Evolutionary conservation across 805 yeast genomes (phyloP).

Genomic region (Dipodascus albidus): DNA sequence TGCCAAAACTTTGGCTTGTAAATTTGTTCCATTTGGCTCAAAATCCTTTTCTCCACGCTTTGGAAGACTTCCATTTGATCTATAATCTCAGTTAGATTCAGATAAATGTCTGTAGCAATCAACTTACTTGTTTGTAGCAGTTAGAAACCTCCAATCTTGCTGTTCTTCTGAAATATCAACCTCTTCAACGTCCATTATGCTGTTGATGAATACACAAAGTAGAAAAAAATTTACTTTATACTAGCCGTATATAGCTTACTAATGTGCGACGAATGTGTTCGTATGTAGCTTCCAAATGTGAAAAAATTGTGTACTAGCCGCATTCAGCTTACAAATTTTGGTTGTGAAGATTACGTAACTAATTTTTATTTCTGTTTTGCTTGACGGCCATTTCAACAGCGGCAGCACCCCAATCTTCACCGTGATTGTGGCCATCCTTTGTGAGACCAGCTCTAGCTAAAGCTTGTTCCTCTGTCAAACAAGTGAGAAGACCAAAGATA

Average conservation of each 20-base stretch:
- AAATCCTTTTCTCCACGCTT: conserved; percentile 79
- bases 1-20: conserved; percentile 37
- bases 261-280: neutral
- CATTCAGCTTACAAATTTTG: neutral
- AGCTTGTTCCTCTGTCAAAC: conserved; percentile 91
- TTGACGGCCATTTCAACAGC: conserved; percentile 83
- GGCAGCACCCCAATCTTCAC: conserved; percentile 98
- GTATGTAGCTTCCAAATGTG: neutral
- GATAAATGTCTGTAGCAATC: neutral
- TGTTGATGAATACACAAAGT: too few species aligned
- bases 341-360: neutral
- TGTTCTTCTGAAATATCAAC: conserved; percentile 26
- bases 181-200: conserved; percentile 9
- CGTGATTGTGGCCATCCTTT: conserved; percentile 80
- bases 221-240: too few species aligned
- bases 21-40: conserved; percentile 64
- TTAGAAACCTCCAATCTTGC: conserved; percentile 30
- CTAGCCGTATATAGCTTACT: too few species aligned
- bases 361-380: conserved; percentile 7
- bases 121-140: conserved; percentile 6
- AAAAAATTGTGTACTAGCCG: neutral
- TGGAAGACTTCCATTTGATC: conserved; percentile 30
- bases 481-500: conserved; percentile 87
- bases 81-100: conserved; percentile 4
- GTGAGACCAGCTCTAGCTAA: conserved; percentile 79